These are phyloP conservation scores for Russula emetica DNA, from an alignment of 768 basidiomycete genomes.

Conservation along the genomic window DNA sequence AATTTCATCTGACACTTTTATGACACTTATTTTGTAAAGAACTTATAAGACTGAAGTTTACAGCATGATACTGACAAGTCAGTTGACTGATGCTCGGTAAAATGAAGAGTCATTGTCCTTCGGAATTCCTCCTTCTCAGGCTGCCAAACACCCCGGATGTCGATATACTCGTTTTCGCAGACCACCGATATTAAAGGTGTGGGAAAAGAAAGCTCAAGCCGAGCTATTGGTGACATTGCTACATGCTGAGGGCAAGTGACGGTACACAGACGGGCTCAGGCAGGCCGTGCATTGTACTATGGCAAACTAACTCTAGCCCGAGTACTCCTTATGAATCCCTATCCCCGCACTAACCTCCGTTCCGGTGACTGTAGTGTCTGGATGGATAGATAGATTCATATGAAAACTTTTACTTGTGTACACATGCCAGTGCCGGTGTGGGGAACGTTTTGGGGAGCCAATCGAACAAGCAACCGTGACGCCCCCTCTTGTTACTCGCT, in stretches of 20 bases:
- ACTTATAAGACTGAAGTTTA: not conserved
- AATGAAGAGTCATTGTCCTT: not conserved
- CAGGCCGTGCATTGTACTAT: not conserved
- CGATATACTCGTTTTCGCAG: not conserved
- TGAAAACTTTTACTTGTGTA: not conserved
- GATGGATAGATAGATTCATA: not conserved
- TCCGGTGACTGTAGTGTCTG: not conserved
- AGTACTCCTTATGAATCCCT: not conserved
- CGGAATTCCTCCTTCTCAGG: too few species aligned
- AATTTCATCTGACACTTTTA: not conserved
- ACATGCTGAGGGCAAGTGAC: not conserved
- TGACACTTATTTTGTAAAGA: not conserved
- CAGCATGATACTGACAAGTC: not conserved
- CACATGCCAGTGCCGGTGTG: not conserved
- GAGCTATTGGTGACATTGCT: constrained; percentile 1
- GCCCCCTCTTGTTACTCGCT: not conserved
- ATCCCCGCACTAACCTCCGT: constrained; percentile 1
- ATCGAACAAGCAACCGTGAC: not conserved
- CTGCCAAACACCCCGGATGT: not conserved
- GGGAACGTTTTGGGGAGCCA: constrained; percentile 4
- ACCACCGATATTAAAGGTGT: not conserved
- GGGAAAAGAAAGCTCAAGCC: constrained; percentile 4
- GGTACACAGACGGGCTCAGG: not conserved
- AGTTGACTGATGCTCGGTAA: not conserved
- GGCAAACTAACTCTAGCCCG: too few species aligned